These are phyloP conservation scores for Vaccinium vitisidaea DNA, from an alignment of 148 eudicot species.

Conservation along the genomic window DNA sequence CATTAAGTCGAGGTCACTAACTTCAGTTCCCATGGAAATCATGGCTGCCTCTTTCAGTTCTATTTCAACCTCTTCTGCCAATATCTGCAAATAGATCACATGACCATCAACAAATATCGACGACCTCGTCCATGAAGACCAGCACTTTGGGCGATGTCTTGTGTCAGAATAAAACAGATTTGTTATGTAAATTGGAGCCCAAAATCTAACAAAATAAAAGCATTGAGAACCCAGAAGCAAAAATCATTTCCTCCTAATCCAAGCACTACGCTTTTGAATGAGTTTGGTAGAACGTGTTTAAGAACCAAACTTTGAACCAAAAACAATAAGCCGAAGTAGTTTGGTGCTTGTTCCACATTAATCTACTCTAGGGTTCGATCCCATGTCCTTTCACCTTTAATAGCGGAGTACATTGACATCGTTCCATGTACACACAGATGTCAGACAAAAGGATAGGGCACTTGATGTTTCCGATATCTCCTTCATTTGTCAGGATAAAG, in stretches of 20 bases:
- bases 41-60: constrained; percentile 83
- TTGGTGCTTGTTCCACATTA: neutral
- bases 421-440: neutral
- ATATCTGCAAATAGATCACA: constrained; percentile 44
- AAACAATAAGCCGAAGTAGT: neutral
- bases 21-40: constrained; percentile 99
- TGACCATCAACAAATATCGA: neutral
- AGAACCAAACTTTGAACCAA: neutral
- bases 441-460: neutral
- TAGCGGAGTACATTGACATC: neutral
- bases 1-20: constrained; percentile 80
- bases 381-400: neutral
- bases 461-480: neutral
- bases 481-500: neutral
- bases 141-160: neutral
- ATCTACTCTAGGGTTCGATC: neutral
- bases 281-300: neutral
- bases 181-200: neutral
- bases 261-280: neutral
- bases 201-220: too few species aligned
- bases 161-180: neutral
- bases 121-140: neutral
- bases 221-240: neutral
- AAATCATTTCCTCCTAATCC: neutral
- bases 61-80: constrained; percentile 80